These are phyloP conservation scores for Saccharum hybrid DNA, from an alignment of 202 grass and related monocot genomes.

Conservation along the genomic window DNA sequence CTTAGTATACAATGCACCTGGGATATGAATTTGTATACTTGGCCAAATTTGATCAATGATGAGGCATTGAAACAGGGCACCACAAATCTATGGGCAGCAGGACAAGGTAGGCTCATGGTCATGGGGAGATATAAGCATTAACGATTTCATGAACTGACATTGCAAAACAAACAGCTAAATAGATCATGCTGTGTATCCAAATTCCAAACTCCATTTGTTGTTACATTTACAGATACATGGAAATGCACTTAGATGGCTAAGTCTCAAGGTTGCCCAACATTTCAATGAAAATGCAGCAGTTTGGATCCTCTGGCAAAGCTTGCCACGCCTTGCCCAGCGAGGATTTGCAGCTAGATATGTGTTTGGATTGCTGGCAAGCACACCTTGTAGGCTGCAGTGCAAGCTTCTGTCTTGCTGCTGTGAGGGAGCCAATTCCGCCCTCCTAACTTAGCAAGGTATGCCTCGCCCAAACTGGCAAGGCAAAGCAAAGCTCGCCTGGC, in stretches of 20 bases:
- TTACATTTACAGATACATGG: neutral
- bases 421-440: neutral
- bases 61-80: neutral
- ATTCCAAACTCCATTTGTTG: neutral
- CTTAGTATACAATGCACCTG: neutral
- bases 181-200: neutral
- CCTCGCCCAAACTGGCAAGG: neutral
- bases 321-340: neutral
- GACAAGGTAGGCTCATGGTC: neutral
- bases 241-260: neutral
- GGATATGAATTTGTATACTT: neutral
- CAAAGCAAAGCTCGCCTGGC: neutral
- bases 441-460: neutral
- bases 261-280: neutral
- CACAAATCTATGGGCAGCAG: no score
- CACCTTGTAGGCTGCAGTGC: neutral
- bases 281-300: neutral
- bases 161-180: conserved; percentile 14
- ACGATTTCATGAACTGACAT: conserved; percentile 11
- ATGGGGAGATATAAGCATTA: conserved; percentile 18
- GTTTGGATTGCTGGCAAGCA: neutral
- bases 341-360: neutral
- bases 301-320: neutral
- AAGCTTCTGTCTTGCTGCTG: neutral
- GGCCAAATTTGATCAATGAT: neutral